Percentiles rank a stretch among this genome's conserved stretches.
These are phyloP conservation scores for Benincasa hispida DNA, from an alignment of 306 rosid genomes.

Conservation along the genomic window DNA sequence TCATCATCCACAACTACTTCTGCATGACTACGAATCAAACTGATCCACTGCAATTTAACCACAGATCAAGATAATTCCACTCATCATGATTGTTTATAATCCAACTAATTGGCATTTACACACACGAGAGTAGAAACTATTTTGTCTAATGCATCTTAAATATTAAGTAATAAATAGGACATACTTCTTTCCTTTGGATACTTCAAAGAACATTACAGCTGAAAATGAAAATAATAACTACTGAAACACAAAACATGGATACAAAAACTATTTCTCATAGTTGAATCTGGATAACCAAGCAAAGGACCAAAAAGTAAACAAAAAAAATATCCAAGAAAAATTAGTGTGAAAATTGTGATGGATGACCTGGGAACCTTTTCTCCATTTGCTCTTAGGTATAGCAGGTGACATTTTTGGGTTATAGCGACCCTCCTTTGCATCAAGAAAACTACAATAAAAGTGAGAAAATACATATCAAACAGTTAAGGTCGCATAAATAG, in stretches of 20 bases:
- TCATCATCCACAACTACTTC: constrained; percentile 71
- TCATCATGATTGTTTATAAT: constrained; percentile 4
- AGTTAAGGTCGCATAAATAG: not conserved
- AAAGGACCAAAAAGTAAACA: not conserved
- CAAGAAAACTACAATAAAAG: constrained; percentile 63
- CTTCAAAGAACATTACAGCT: not conserved
- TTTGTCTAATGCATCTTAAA: not conserved
- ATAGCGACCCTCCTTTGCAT: constrained; percentile 85
- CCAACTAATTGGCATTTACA: not conserved
- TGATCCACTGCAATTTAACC: constrained; percentile 60
- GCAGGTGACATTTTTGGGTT: constrained; percentile 80
- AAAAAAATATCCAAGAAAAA: constrained; percentile 7
- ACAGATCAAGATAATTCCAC: constrained; percentile 17
- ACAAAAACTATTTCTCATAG: not conserved
- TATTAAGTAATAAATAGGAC: not conserved
- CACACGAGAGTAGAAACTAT: not conserved
- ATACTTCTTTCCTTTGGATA: not conserved
- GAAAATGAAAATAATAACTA: not conserved
- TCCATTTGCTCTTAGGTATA: constrained; percentile 81
- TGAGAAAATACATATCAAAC: not conserved
- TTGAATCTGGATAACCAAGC: not conserved
- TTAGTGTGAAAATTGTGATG: not conserved
- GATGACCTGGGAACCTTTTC: constrained; percentile 94
- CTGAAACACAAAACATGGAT: not conserved
- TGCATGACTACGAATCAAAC: constrained; percentile 71